Conservation (phyloP, 495 filamentous ascomycete genomes). For the Aspergillus ellipticus region DNA sequence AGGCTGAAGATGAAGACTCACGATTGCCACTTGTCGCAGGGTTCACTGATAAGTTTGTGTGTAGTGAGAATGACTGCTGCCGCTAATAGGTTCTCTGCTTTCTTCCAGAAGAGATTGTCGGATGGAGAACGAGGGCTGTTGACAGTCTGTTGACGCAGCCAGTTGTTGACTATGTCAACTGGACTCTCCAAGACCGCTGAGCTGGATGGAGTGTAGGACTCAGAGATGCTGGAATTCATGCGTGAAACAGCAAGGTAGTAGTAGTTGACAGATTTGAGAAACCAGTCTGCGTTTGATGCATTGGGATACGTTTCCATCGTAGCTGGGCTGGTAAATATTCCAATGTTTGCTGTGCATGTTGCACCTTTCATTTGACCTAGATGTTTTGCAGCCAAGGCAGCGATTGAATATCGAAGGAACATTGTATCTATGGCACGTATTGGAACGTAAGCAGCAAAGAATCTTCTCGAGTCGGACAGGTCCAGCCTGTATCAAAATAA, state of each 20-base stretch:
- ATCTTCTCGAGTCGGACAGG: conserved; percentile 35
- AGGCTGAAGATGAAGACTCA: conserved; percentile 23
- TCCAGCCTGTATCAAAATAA: conserved; percentile 32
- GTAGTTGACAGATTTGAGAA: conserved; percentile 42
- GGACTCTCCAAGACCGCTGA: conserved; percentile 37
- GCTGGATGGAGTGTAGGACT: conserved; percentile 32
- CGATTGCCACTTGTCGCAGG: conserved; percentile 36
- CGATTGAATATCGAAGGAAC: conserved; percentile 35
- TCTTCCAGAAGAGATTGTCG: conserved; percentile 16
- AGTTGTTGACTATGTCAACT: conserved; percentile 27
- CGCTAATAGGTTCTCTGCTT: conserved; percentile 33
- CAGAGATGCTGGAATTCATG: conserved; percentile 27
- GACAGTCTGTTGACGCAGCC: conserved; percentile 20
- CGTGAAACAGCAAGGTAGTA: conserved; percentile 34
- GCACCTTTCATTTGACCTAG: conserved; percentile 36
- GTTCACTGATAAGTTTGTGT: conserved; percentile 34
- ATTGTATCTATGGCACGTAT: conserved; percentile 33
- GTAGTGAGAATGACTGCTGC: conserved; percentile 27
- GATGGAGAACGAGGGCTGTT: background rate
- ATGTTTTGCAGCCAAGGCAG: conserved; percentile 41
- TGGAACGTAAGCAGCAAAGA: conserved; percentile 37
- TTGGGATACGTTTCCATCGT: conserved; percentile 40
- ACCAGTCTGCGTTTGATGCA: conserved; percentile 36
- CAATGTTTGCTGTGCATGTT: conserved; percentile 17
- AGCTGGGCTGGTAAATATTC: conserved; percentile 32